Conservation (phyloP, 495 filamentous ascomycete genomes). For the Zalerion maritima region DNA sequence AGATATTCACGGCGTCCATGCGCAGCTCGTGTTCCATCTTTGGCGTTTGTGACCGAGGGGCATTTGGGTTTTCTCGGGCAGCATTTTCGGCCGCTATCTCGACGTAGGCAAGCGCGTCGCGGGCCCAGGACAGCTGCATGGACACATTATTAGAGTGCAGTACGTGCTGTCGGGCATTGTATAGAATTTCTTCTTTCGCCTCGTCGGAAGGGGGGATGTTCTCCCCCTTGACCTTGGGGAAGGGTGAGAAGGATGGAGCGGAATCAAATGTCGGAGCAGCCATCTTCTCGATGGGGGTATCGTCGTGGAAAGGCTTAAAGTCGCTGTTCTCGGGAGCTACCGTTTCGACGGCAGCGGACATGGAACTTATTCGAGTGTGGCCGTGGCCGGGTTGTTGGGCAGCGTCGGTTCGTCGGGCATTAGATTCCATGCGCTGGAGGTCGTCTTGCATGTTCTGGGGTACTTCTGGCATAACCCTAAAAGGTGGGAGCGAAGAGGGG, state of each 20-base stretch:
- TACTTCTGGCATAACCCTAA: slow-evolving; percentile 44
- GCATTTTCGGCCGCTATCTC: slow-evolving; percentile 63
- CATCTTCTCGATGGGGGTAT: slow-evolving; percentile 12
- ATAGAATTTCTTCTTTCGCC: slow-evolving; percentile 76
- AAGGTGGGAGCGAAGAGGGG: no score
- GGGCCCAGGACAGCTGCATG: slow-evolving; percentile 93
- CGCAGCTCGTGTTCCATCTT: slow-evolving; percentile 75
- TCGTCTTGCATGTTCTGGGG: slow-evolving; percentile 77
- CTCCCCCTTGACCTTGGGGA: slow-evolving; percentile 71
- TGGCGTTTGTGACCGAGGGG: slow-evolving; percentile 61
- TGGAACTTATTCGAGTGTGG: slow-evolving; percentile 11
- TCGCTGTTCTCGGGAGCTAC: slow-evolving; percentile 16
- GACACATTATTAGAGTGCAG: slow-evolving; percentile 89
- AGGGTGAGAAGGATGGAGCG: slow-evolving; percentile 66
- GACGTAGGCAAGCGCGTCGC: slow-evolving; percentile 79
- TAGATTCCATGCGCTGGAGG: slow-evolving; percentile 74
- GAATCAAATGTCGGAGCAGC: slow-evolving; percentile 11
- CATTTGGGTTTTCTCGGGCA: slow-evolving; percentile 45
- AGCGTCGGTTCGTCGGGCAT: slow-evolving; percentile 43
- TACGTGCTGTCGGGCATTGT: slow-evolving; percentile 66
- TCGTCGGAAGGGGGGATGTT: slow-evolving; percentile 93
- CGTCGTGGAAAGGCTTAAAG: slow-evolving; percentile 6
- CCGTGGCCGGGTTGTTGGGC: slow-evolving; percentile 13
- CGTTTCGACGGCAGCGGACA: slow-evolving; percentile 23
- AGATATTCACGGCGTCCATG: slow-evolving; percentile 80